A percentile compares a stretch with the other conserved stretches of the same genome.
These are phyloP conservation scores for Oryza australiensis DNA, from an alignment of 176 grass and related monocot genomes.

Conservation along the genomic window DNA sequence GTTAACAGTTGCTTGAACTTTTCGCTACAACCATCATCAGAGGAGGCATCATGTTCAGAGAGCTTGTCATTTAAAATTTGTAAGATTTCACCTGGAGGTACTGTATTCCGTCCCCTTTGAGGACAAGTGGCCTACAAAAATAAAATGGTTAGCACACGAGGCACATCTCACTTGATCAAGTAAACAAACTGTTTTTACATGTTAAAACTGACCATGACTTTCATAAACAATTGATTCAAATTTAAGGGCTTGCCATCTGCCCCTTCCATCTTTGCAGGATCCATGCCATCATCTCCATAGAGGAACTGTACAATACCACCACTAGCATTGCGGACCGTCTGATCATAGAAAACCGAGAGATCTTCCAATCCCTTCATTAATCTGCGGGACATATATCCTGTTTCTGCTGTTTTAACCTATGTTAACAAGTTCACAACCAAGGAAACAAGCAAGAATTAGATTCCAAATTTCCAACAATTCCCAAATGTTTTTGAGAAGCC, in stretches of 20 bases:
- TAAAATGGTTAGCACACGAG: conserved; percentile 21
- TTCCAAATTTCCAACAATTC: not conserved
- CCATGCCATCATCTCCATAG: conserved; percentile 99
- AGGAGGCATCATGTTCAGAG: conserved; percentile 45
- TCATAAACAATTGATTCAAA: conserved; percentile 95
- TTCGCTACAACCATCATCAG: conserved; percentile 63
- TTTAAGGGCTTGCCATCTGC: conserved; percentile 85
- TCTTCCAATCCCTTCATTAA: conserved; percentile 99
- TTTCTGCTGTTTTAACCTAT: conserved; percentile 99
- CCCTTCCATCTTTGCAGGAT: conserved; percentile 99
- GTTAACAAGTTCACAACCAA: conserved; percentile 27
- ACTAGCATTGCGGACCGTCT: conserved; percentile 89
- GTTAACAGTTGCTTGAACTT: conserved; percentile 60
- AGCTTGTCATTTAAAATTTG: conserved; percentile 61
- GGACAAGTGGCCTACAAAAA: conserved; percentile 81
- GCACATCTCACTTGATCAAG: conserved; percentile 26
- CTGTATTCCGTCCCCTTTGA: conserved; percentile 48
- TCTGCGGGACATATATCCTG: conserved; percentile 97
- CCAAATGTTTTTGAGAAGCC: conserved; percentile 2
- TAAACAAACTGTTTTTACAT: not conserved
- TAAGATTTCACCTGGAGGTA: conserved; percentile 61
- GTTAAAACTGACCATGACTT: conserved; percentile 80
- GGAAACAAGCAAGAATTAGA: conserved; percentile 30
- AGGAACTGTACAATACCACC: conserved; percentile 89
- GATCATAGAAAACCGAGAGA: conserved; percentile 90